phyloP scores from a whole-genome alignment of 169 alveolate species.

The Cryptosporidium ubiquitum region DNA sequence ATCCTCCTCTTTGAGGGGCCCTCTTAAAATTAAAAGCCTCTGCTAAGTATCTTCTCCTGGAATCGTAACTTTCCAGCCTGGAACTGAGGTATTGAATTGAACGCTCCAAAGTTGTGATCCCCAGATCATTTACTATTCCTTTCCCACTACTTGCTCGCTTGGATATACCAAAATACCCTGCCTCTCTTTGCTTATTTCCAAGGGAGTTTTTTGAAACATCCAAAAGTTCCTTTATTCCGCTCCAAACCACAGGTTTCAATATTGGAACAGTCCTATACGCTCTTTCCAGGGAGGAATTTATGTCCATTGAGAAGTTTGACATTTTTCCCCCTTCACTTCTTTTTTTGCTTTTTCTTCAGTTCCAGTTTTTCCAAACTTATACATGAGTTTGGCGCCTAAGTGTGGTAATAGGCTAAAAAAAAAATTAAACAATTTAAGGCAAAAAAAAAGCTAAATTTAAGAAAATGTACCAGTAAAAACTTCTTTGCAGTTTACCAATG shows the following conservation, averaged over 20 bases:
- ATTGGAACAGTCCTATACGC: constrained; percentile 69
- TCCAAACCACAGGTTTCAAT: constrained; percentile 56
- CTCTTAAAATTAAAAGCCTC: constrained; percentile 47
- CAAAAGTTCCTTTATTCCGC: constrained; percentile 53
- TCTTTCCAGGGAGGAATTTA: constrained; percentile 61
- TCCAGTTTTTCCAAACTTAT: background rate
- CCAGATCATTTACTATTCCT: constrained; percentile 47
- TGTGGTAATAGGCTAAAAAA: background rate
- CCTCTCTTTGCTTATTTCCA: constrained; percentile 16
- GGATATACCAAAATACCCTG: background rate
- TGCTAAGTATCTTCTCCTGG: constrained; percentile 29
- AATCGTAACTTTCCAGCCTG: constrained; percentile 46
- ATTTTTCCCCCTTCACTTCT: background rate
- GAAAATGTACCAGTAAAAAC: background rate
- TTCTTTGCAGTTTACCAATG: too few relatives aligned
- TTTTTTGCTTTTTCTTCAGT: background rate
- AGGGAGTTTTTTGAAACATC: constrained; percentile 29
- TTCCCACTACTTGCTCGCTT: constrained; percentile 43
- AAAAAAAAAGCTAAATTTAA: background rate
- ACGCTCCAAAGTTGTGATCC: constrained; percentile 50
- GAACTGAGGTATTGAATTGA: constrained; percentile 38
- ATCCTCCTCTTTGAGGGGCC: constrained; percentile 34
- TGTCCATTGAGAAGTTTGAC: constrained; percentile 34
- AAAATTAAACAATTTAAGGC: background rate
- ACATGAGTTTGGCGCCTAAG: constrained; percentile 52